A percentile compares a stretch with the other conserved stretches of the same genome.
These are phyloP conservation scores for Fusarium sp. DNA, from an alignment of 2,329 filamentous ascomycete species.

Conservation along the genomic window DNA sequence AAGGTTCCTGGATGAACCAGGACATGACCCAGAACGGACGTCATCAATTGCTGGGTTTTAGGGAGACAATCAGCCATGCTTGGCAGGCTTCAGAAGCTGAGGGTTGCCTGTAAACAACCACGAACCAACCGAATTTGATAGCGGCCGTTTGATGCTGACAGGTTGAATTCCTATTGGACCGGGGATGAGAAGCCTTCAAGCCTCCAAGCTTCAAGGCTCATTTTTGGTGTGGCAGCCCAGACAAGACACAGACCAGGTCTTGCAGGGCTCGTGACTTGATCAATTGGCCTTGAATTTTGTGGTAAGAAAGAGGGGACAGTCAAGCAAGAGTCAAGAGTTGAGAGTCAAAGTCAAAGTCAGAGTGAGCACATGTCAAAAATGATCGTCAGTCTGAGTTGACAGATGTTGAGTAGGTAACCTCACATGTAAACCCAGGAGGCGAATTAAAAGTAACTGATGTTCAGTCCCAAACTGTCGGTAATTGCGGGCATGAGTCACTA, in stretches of 20 bases:
- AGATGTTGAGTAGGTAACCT: not conserved
- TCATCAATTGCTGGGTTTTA: conserved; percentile 17
- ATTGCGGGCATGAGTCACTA: conserved; percentile 2
- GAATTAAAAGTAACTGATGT: not conserved
- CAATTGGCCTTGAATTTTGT: conserved; percentile 13
- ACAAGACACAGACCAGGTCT: conserved; percentile 22
- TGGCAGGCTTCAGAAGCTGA: conserved; percentile 6
- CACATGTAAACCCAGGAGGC: not conserved
- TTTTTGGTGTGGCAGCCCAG: conserved; percentile 28
- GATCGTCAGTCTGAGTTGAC: not conserved
- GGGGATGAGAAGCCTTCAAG: conserved; percentile 14
- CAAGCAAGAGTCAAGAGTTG: not conserved
- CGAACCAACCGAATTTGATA: conserved; percentile 20
- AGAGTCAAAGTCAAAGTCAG: not conserved
- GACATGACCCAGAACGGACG: conserved; percentile 35
- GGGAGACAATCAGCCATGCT: not conserved
- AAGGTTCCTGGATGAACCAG: conserved; percentile 30
- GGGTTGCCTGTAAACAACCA: conserved; percentile 11
- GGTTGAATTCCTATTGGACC: conserved; percentile 19
- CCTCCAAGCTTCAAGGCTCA: not conserved
- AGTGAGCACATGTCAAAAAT: conserved; percentile 18
- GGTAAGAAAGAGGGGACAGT: not conserved
- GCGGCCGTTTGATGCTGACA: conserved; percentile 27
- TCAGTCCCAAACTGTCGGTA: conserved; percentile 11
- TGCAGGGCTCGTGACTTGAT: conserved; percentile 34